Evolutionary conservation across 2,329 filamentous ascomycete genomes (phyloP), one percentile per base, ranked within the genome.

Genomic region (Ophiostoma angusticollis): DNA sequence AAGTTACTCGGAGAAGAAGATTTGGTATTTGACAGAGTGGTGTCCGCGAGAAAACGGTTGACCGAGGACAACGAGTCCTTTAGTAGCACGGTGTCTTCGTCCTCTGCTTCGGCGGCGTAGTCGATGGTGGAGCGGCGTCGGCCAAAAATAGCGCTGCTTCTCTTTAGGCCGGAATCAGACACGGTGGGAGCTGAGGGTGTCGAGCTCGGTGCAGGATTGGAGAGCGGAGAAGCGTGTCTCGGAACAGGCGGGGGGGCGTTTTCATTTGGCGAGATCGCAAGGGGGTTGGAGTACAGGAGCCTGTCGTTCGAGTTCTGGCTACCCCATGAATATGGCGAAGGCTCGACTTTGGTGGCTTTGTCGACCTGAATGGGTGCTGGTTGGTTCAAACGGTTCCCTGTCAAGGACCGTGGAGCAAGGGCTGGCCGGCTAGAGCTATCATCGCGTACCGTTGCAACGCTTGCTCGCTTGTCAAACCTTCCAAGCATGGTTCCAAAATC

Each of bases 401-500:
- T 68, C 40, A 71, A 53, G 23, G 65, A 64, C 6, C 68, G 61
- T 18, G 60, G 55, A 12, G 49, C 53, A 37, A 56, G 39, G 4
- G 51, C 48, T 17, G 55, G 52, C 19, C 60, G 58, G 14, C 58
- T 55, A 8, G 53, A 47, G 9, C 56, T 55, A 24, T 63, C 60
- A 16, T 59, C 55, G 28, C 55, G 65, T 40, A 69, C 44, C 4
- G 68, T 70, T n/a, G 58, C 58, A 35, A 64, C 59, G 48, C 69
- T 70, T 17, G 65, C 59, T 43, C 70, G 60, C 54, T 74, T 74
- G 45, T 72, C 69, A 35, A 72, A 70, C n/a, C 58, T 61, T 35
- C 74, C 62, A 29, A 75, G 62, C 66, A 76, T 71, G 40, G 63
- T 70, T 43, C 67, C 63, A 45, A 76, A 72, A 49, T 76, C 72